A percentile compares a stretch with the other conserved stretches of the same genome.
phyloP scores from a whole-genome alignment of 805 yeast genomes.

The Hanseniaspora taiwanica region DNA sequence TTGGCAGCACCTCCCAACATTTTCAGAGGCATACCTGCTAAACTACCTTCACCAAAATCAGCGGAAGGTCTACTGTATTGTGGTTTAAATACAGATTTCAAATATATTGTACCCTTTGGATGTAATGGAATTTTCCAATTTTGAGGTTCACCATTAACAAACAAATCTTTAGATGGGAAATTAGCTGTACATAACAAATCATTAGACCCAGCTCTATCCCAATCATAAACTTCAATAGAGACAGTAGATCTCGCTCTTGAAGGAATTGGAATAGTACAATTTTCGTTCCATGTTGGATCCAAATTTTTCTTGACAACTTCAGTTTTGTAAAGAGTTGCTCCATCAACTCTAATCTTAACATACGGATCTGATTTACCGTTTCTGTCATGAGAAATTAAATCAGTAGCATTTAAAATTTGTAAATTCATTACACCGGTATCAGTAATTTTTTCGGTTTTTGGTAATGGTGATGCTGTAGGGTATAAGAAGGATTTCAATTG shows the following conservation, averaged over 20 bases:
- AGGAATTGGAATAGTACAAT: slow-evolving; percentile 41
- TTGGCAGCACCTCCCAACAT: slow-evolving; percentile 32
- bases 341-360: slow-evolving; percentile 39
- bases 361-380: slow-evolving; percentile 74
- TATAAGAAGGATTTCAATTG: slow-evolving; percentile 42
- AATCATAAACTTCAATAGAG: slow-evolving; percentile 44
- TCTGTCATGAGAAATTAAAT: slow-evolving; percentile 46
- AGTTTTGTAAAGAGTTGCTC: slow-evolving; percentile 40
- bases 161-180: slow-evolving; percentile 37
- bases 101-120: slow-evolving; percentile 51
- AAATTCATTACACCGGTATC: slow-evolving; percentile 56
- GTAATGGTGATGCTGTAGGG: slow-evolving; percentile 43
- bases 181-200: slow-evolving; percentile 41
- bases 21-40: slow-evolving; percentile 36
- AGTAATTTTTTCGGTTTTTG: slow-evolving; percentile 44
- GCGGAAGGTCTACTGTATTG: slow-evolving; percentile 55
- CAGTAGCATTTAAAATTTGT: slow-evolving; percentile 42
- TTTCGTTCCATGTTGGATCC: slow-evolving; percentile 69
- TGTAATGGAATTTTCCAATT: slow-evolving; percentile 37
- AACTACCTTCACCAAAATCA: slow-evolving; percentile 25
- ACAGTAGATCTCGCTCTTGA: slow-evolving; percentile 47
- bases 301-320: slow-evolving; percentile 52
- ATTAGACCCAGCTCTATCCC: slow-evolving; percentile 68
- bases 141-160: slow-evolving; percentile 29
- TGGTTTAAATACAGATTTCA: slow-evolving; percentile 45